A percentile compares a stretch with the other conserved stretches of the same genome.
Evolutionary conservation across 805 yeast species (phyloP).

Genomic region (Phaffomyces antillensis): DNA sequence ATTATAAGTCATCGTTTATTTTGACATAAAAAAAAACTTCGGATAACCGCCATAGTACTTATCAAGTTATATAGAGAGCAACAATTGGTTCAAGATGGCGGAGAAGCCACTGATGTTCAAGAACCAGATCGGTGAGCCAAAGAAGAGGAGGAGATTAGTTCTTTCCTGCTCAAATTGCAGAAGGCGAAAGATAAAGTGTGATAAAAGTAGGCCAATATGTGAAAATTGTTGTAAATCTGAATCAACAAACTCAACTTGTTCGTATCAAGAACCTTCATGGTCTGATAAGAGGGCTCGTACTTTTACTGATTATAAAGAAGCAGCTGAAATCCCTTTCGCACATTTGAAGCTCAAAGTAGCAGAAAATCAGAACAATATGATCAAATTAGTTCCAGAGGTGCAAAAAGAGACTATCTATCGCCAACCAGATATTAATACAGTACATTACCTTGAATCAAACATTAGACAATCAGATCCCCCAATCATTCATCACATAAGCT

Average conservation of each 20-base stretch:
- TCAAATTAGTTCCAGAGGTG: not conserved
- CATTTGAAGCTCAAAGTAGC: constrained; percentile 6
- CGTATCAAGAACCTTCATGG: constrained; percentile 52
- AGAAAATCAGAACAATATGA: not conserved
- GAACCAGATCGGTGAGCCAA: constrained; percentile 12
- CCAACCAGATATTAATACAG: not conserved
- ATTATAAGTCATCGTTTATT: too few relatives aligned
- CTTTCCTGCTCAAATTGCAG: constrained; percentile 23
- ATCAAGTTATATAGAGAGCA: too few relatives aligned
- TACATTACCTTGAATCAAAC: not conserved
- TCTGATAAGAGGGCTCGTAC: constrained; percentile 31
- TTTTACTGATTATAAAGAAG: constrained; percentile 12
- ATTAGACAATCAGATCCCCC: not conserved
- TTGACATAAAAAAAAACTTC: too few relatives aligned
- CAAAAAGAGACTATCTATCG: too few relatives aligned
- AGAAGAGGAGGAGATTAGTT: constrained; percentile 18
- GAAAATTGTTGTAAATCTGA: constrained; percentile 40
- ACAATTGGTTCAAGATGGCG: too few relatives aligned
- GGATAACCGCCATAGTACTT: too few relatives aligned
- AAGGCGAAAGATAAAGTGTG: constrained; percentile 28
- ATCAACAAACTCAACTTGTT: constrained; percentile 37
- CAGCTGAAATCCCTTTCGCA: constrained; percentile 22
- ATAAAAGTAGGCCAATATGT: constrained; percentile 45
- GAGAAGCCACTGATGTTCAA: not conserved
- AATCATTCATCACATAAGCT: constrained; percentile 17